Percentiles rank a stretch among this genome's conserved stretches.
Evolutionary conservation across 768 basidiomycete genomes (phyloP).

Genomic region (Hortiboletus campestris): DNA sequence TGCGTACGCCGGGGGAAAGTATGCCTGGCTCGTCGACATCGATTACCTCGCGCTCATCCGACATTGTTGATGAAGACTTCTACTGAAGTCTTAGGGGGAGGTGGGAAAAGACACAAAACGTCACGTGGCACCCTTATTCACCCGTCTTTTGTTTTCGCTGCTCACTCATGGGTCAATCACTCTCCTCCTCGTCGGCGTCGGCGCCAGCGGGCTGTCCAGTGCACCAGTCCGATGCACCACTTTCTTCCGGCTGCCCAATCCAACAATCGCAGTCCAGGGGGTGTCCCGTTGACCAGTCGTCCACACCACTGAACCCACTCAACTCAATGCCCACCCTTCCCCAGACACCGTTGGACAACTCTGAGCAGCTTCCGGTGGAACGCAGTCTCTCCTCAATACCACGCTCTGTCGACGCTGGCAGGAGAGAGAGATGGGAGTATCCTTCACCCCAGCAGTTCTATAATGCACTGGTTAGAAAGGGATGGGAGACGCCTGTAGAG

Average conservation of each 20-base stretch:
- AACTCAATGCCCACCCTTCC: constrained; percentile 91
- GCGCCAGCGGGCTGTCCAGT: constrained; percentile 12
- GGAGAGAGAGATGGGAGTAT: constrained; percentile 76
- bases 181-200: constrained; percentile 9
- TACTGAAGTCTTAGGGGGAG: background rate
- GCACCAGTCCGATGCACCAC: background rate
- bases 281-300: constrained; percentile 64
- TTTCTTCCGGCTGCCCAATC: constrained; percentile 40
- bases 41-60: constrained; percentile 16
- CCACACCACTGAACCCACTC: constrained; percentile 52
- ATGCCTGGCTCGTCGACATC: constrained; percentile 29
- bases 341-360: constrained; percentile 60
- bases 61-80: background rate
- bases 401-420: constrained; percentile 42
- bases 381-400: constrained; percentile 87
- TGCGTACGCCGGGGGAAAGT: constrained; percentile 16
- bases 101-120: background rate
- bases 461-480: constrained; percentile 93
- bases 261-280: constrained; percentile 37
- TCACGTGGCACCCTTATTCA: constrained; percentile 12
- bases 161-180: constrained; percentile 20
- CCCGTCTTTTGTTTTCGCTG: background rate
- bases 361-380: constrained; percentile 60
- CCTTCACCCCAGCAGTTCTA: constrained; percentile 98
- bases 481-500: constrained; percentile 96